These are phyloP conservation scores for Rhizopus delemar DNA, from an alignment of 371 early-diverging fungal genomes.

Conservation along the genomic window DNA sequence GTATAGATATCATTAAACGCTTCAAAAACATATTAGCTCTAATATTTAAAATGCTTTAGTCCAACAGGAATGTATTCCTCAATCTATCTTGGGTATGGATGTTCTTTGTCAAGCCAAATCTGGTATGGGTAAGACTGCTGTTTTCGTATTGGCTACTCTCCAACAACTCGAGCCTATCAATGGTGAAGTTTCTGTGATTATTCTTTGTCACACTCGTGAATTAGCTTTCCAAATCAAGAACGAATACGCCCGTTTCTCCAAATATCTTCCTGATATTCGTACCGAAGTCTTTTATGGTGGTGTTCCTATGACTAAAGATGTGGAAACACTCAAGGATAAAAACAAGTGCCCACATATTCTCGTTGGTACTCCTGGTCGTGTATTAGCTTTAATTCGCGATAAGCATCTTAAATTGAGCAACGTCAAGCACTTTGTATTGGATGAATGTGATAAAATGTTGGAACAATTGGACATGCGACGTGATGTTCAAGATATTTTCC, in stretches of 20 bases:
- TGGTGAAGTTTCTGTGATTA: conserved; percentile 84
- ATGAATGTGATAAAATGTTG: conserved; percentile 99
- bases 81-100: conserved; percentile 95
- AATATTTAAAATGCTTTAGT: conserved; percentile 54
- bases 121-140: conserved; percentile 99
- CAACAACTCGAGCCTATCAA: conserved; percentile 91
- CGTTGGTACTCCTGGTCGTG: conserved; percentile 99
- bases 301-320: conserved; percentile 74
- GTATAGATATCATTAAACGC: conserved; percentile 32
- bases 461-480: conserved; percentile 93
- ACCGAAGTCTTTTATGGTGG: conserved; percentile 95
- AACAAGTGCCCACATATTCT: conserved; percentile 88
- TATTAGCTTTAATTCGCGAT: conserved; percentile 86
- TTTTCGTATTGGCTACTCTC: conserved; percentile 95
- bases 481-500: conserved; percentile 96
- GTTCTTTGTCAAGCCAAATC: conserved; percentile 99
- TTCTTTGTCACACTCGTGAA: conserved; percentile 97
- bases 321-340: conserved; percentile 81
- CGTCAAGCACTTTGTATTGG: conserved; percentile 97
- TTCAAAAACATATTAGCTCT: neutral
- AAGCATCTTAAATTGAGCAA: conserved; percentile 75
- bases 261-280: conserved; percentile 92
- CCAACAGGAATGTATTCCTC: conserved; percentile 98
- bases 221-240: conserved; percentile 97
- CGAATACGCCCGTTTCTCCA: conserved; percentile 93